Conservation (phyloP, 1,284 basidiomycete species). For the Fomitopsis schrenkii region DNA sequence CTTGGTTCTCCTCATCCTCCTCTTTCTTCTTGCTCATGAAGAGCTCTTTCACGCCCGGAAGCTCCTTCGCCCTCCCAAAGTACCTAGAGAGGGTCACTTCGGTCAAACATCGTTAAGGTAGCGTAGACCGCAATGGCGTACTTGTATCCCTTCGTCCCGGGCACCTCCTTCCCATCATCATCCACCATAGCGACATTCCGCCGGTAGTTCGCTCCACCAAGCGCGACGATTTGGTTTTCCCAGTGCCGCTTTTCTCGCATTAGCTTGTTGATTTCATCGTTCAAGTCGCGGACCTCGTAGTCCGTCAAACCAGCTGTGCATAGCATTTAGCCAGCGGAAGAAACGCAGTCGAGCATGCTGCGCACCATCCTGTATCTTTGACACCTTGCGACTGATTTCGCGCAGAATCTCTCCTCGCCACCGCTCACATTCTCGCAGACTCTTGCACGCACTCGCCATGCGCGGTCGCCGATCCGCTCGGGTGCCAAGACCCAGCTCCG, state of each 20-base stretch:
- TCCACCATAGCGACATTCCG: constrained; percentile 89
- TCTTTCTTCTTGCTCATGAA: constrained; percentile 82
- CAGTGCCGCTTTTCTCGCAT: constrained; percentile 95
- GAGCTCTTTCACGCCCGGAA: constrained; percentile 94
- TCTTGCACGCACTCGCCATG: constrained; percentile 89
- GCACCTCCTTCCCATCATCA: constrained; percentile 93
- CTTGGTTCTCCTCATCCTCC: constrained; percentile 82
- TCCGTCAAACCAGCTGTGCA: constrained; percentile 83
- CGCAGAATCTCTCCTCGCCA: constrained; percentile 95
- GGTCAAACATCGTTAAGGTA: background rate
- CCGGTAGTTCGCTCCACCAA: constrained; percentile 96
- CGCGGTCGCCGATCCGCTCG: constrained; percentile 80
- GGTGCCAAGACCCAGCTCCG: constrained; percentile 88
- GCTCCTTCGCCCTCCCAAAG: constrained; percentile 94
- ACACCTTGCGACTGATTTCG: constrained; percentile 95
- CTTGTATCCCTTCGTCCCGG: constrained; percentile 99
- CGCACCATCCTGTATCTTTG: constrained; percentile 95
- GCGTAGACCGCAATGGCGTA: constrained; percentile 31
- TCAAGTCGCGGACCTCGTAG: constrained; percentile 94
- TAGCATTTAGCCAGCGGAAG: constrained; percentile 1
- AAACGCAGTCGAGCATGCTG: constrained; percentile 13
- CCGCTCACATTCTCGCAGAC: constrained; percentile 88
- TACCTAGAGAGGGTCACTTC: constrained; percentile 51
- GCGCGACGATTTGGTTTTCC: constrained; percentile 94
- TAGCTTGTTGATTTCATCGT: constrained; percentile 97